Evolutionary conservation across 2,329 filamentous ascomycete genomes (phyloP), one percentile per base, ranked within the genome.

Genomic region (Colletotrichum echinochloae): DNA sequence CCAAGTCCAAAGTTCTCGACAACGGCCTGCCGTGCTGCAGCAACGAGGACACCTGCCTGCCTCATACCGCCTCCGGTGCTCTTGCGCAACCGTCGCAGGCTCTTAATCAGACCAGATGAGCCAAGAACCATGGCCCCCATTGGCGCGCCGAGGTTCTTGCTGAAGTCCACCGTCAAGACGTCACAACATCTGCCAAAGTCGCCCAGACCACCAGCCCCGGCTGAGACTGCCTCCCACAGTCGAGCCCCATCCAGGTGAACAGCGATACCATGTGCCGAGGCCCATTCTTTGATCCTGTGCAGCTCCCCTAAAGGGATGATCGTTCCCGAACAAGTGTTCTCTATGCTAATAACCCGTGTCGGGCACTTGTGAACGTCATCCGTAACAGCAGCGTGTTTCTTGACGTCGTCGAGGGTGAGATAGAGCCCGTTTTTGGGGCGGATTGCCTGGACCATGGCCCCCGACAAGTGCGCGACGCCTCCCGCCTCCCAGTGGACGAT

Each of bases 61-160:
- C 94, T 84, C 66, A 94, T 84, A 0, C 93, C 94, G 49, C 94
- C 94, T 26, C 94, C 94, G 74, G 97, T 90, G 33, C 89, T 88
- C 83, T 97, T 97, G 66, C 94, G 86, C 33, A 94, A 86, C 90
- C 92, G 93, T n/a, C 92, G 83, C 5, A 91, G 90, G 62, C 90
- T 88, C 76, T 89, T 89, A 75, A 93, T 86, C 73, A 91, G 88
- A 1, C 81, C 79, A 65, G 84, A 82, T 4, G 76, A 49, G 14
- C 84, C 84, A 28, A 85, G 78, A 9, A 87, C 65, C 64, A 86
- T 79, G 74, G 83, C 85, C 18, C 86, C 86, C 68, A 87, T 81
- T 0, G 86, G 86, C 0, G 86, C 86, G 18, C 86, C 86, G 4
- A 88, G 81, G 6, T 84, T 84, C 75, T 88, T 88, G 70, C 83